These are phyloP conservation scores for Chlamydomonas sp. DNA, from an alignment of 139 green algal species.

Conservation along the genomic window DNA sequence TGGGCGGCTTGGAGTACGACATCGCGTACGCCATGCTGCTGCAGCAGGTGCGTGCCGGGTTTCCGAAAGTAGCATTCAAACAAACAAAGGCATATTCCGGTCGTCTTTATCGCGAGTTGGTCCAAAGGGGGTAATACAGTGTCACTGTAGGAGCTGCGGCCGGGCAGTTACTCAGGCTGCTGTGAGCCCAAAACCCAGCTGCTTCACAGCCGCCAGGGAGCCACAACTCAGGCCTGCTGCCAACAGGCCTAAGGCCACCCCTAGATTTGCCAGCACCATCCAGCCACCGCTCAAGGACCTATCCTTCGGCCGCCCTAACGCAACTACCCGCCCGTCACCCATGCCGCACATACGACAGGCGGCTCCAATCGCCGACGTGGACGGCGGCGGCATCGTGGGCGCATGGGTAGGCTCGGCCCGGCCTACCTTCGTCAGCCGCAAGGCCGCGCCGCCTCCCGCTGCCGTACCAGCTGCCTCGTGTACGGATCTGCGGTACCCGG, in stretches of 20 bases:
- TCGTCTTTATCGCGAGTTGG: neutral
- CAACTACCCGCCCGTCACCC: neutral
- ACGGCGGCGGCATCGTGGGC: neutral
- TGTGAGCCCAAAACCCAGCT: no score
- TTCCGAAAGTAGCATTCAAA: neutral
- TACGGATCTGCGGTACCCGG: neutral
- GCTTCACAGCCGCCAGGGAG: no score
- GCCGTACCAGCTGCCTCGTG: neutral
- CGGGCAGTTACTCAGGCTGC: no score
- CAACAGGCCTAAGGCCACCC: no score
- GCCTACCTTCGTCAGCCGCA: neutral
- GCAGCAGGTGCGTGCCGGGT: conserved; percentile 9
- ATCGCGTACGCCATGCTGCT: neutral
- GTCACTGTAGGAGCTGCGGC: no score
- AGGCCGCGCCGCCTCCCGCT: neutral
- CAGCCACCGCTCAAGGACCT: no score
- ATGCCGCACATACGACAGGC: neutral
- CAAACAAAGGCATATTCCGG: neutral
- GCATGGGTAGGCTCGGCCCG: conserved; percentile 7
- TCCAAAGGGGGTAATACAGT: neutral
- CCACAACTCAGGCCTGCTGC: no score
- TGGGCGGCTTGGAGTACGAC: neutral
- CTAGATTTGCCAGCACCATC: no score
- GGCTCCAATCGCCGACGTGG: neutral
- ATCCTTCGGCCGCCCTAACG: neutral